phyloP scores from a whole-genome alignment of 192 early-diverging fungal genomes.

The Martensiomyces pterosporus region DNA sequence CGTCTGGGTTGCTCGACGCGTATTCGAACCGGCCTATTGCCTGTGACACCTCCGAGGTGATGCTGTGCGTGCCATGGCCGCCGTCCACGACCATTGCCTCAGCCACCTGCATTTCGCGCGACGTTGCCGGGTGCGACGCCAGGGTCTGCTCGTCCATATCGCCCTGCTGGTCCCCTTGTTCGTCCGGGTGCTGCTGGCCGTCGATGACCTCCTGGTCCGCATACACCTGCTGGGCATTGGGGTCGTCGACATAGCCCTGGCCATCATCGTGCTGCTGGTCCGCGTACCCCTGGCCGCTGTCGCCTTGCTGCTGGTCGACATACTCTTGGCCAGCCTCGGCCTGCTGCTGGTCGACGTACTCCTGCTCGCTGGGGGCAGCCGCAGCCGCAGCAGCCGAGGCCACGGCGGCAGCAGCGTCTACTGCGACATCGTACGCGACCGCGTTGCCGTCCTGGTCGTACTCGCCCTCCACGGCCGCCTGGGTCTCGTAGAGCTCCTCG shows the following conservation, averaged over 20 bases:
- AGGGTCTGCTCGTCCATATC: slow-evolving; percentile 45
- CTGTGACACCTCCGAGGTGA: slow-evolving; percentile 33
- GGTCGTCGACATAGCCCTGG: slow-evolving; percentile 34
- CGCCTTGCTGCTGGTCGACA: slow-evolving; percentile 6
- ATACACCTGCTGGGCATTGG: slow-evolving; percentile 18
- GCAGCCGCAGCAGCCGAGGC: slow-evolving; percentile 9
- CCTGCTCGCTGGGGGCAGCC: slow-evolving; percentile 17
- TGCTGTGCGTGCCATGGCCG: slow-evolving; percentile 17
- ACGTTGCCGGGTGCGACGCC: slow-evolving; percentile 40
- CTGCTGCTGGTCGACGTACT: slow-evolving; percentile 26
- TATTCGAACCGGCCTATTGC: slow-evolving; percentile 43
- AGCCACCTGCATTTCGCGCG: slow-evolving; percentile 43
- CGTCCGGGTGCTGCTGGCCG: slow-evolving; percentile 10
- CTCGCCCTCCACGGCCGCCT: slow-evolving; percentile 24
- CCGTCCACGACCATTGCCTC: slow-evolving; percentile 38
- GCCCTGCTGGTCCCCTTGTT: slow-evolving; percentile 8
- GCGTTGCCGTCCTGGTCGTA: slow-evolving; percentile 26
- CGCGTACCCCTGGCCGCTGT: slow-evolving; percentile 16
- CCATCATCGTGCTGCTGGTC: slow-evolving; percentile 16
- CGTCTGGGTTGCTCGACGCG: slow-evolving; percentile 28
- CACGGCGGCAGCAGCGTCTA: slow-evolving; percentile 2
- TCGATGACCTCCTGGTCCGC: slow-evolving; percentile 12
- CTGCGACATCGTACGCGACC: background rate
- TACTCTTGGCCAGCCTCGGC: slow-evolving; percentile 8
- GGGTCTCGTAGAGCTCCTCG: slow-evolving; percentile 36